Evolutionary conservation across 2,329 filamentous ascomycete genomes (phyloP), one percentile per base, ranked within the genome.

Genomic region (Colletotrichum lindemuthianum): DNA sequence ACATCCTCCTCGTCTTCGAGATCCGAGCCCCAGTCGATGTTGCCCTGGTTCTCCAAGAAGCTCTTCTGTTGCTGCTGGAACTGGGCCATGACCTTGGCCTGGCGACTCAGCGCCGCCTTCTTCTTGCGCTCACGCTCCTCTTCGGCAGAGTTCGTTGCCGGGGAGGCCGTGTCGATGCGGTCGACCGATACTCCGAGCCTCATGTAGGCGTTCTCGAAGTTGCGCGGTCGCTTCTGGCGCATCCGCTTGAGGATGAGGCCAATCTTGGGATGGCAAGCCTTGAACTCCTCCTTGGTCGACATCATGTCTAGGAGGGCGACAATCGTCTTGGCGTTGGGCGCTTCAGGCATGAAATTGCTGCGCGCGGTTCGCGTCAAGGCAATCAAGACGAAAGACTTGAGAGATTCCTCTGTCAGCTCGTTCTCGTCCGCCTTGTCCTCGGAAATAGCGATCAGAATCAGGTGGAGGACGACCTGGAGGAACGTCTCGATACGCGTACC

Each of bases 41-140:
- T 85, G n/a, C 88, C 90, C 76, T 97, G 94, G 68, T 90, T 96
- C 60, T 92, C 91, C 79, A 99, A 81, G 78, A 99, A 99, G 71
- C 88, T 96, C 78, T 96, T 95, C 75, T 98, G 96, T 73, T 99
- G 95, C 74, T 97, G 91, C 75, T 98, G 96, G 78, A 99, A 97
- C 73, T 97, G 93, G 2, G 94, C 96, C 94, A 99, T 97, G 37
- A 99, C 93, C 72, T 89, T 91, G 2, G 94, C 94, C 77, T 98
- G 94, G 24, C 96, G 88, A 70, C 93, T 95, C 44, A 94, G 79
- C 0, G 96, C 96, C 56, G 95, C 92, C 77, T 92, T 91, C 83
- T 97, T 99, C 81, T 95, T 97, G 66, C 88, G 82, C 75, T 95
- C 92, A 13, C 88, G 86, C 72, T 95, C 92, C 69, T 90, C 90